These are phyloP conservation scores for Pseudisothecium myosuroides DNA, from an alignment of 225 moss, liverwort and hornwort species.

Conservation along the genomic window DNA sequence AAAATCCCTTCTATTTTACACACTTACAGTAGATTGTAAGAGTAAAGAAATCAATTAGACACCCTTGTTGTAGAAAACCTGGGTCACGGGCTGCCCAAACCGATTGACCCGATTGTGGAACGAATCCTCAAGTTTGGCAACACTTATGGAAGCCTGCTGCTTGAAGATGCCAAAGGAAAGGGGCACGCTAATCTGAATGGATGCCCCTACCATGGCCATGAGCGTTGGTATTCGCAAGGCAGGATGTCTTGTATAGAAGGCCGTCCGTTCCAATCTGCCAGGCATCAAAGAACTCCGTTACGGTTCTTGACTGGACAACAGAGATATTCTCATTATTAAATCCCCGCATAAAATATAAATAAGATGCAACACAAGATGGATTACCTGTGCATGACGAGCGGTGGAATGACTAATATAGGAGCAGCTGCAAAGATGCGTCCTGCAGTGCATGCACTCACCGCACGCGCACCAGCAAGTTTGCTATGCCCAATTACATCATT, in stretches of 20 bases:
- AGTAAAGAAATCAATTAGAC: constrained; percentile 8
- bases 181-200: constrained; percentile 87
- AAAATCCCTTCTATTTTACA: not conserved
- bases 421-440: constrained; percentile 94
- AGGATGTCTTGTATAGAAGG: constrained; percentile 48
- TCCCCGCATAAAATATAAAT: not conserved
- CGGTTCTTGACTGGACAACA: not conserved
- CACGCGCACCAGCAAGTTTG: constrained; percentile 65
- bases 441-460: constrained; percentile 81
- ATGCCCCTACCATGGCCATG: constrained; percentile 75
- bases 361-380: not conserved
- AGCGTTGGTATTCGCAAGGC: constrained; percentile 67
- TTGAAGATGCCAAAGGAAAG: constrained; percentile 82
- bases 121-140: constrained; percentile 58
- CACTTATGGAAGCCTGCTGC: constrained; percentile 69
- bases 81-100: constrained; percentile 65
- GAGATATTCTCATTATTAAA: not conserved
- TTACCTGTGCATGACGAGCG: constrained; percentile 83
- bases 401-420: constrained; percentile 80
- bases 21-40: not conserved
- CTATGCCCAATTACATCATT: constrained; percentile 84
- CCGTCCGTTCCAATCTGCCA: constrained; percentile 65
- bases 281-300: not conserved
- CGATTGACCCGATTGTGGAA: constrained; percentile 60
- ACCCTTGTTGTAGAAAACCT: constrained; percentile 88